Conservation (phyloP, 169 alveolate genomes). For the Plasmodium sp. region DNA sequence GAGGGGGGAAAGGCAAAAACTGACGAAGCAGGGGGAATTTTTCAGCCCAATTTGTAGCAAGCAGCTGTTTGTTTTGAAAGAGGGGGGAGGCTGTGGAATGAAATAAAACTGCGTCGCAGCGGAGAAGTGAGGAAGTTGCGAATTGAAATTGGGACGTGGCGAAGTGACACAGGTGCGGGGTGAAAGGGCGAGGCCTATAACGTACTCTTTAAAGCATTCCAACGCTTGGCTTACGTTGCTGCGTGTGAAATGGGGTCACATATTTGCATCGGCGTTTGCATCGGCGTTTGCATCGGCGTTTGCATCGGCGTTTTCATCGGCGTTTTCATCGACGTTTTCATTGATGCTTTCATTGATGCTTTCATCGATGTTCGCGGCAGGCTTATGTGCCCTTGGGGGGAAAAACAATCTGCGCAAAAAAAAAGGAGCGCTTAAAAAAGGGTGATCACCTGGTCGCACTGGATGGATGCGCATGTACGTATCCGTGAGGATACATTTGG, state of each 20-base stretch:
- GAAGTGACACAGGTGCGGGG: background rate
- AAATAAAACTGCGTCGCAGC: background rate
- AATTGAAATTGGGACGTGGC: background rate
- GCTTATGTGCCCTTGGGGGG: background rate
- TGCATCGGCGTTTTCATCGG: background rate
- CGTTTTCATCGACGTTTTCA: background rate
- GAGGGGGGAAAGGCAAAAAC: background rate
- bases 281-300: background rate
- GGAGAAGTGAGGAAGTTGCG: background rate
- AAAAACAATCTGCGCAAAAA: background rate
- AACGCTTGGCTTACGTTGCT: background rate
- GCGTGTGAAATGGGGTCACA: background rate
- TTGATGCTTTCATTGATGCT: background rate
- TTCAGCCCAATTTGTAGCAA: background rate
- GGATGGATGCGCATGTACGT: background rate
- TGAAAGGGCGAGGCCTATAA: background rate
- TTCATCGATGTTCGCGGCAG: background rate
- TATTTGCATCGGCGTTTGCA: background rate
- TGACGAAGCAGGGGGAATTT: background rate
- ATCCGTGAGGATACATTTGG: background rate
- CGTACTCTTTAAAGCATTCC: background rate
- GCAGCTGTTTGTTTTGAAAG: background rate
- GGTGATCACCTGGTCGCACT: background rate
- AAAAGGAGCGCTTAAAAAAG: background rate
- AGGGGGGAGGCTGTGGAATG: background rate